Base-by-base conservation (phyloP, 225 moss, liverwort and hornwort genomes). In the Marchantia polymorpha region DNA sequence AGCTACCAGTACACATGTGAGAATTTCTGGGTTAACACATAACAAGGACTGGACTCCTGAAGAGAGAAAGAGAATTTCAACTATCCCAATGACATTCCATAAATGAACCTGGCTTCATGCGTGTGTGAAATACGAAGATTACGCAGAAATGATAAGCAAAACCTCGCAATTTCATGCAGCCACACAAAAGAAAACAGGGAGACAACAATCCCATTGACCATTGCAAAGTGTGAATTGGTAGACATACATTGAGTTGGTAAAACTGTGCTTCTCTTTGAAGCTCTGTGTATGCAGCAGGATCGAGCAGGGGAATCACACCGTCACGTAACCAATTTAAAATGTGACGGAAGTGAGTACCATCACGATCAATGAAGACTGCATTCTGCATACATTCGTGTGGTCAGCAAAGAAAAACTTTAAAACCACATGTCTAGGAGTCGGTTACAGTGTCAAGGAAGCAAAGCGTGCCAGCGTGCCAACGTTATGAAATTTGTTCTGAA, bases 241-340 rank as follows among this genome's bases (percentile, higher is more conserved):
- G 0, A 83, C 84, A 71, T 76, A 89, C 89, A 80, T 81, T 87
- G 73, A 99, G 92, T 80, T 94, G 94, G 82, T 92, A 99, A 79
- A 91, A 99, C 81, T 99, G 92, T n/a, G 94, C 97, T 82, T 99
- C 97, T 77, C 97, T 80, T 27, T 91, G 93, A 74, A 99, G 92
- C 87, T 99, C 97, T 72, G 94, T 91, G 77, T 92, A 94, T 30
- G 88, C 92, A 61, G 88, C 82, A 27, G 86, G 78, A 22, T 99
- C 93, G 72, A 99, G 73, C 60, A 85, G 81, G 15, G 97, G 97
- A 80, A 94, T 84, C 27, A 91, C 88, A 63, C 95, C 95, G 83
- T 99, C 97, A 47, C 97, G 93, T 59, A 99, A 83, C 94, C 95
- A 99, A 81, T 99, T 99, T 82, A 99, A 84, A 69, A 99, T 90